These are phyloP conservation scores for Lactarius psammicola DNA, from an alignment of 768 basidiomycete species.

Conservation along the genomic window DNA sequence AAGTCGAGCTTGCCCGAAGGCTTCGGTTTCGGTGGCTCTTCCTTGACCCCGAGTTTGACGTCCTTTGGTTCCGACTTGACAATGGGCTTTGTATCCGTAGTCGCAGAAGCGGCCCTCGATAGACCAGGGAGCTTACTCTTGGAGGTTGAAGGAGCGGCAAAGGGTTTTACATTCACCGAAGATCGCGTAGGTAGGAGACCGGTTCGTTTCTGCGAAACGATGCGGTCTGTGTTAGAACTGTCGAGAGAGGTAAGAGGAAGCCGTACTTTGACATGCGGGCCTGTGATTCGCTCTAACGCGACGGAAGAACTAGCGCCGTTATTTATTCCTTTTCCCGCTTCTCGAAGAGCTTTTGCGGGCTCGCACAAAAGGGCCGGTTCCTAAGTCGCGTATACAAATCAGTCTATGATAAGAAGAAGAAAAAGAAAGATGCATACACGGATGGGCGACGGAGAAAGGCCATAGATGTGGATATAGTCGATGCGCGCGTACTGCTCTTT, in stretches of 20 bases:
- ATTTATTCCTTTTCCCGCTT: slow-evolving; percentile 12
- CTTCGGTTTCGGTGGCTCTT: slow-evolving; percentile 35
- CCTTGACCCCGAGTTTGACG: slow-evolving; percentile 31
- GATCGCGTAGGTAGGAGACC: slow-evolving; percentile 1
- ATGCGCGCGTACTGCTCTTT: slow-evolving; percentile 53
- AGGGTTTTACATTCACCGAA: slow-evolving; percentile 2
- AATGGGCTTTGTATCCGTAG: slow-evolving; percentile 27
- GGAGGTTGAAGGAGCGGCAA: slow-evolving; percentile 21
- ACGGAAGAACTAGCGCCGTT: slow-evolving; percentile 4
- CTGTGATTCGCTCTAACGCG: slow-evolving; percentile 21
- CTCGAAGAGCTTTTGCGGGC: slow-evolving; percentile 24
- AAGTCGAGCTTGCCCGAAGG: slow-evolving; percentile 55
- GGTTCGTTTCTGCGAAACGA: slow-evolving; percentile 7
- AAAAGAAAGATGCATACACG: slow-evolving; percentile 45
- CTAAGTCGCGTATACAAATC: slow-evolving; percentile 33
- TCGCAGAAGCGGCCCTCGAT: slow-evolving; percentile 15
- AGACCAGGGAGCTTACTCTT: slow-evolving; percentile 24
- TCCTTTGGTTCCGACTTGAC: slow-evolving; percentile 33
- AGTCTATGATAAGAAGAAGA: neutral
- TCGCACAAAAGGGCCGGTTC: slow-evolving; percentile 43
- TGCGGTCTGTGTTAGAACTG: neutral
- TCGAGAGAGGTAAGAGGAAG: neutral
- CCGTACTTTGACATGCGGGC: slow-evolving; percentile 25
- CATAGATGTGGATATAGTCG: slow-evolving; percentile 64
- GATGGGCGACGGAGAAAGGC: slow-evolving; percentile 63